Percentiles rank a stretch among this genome's conserved stretches.
Conservation (phyloP, 805 yeast genomes). For the Isabelozyma gotoi region DNA sequence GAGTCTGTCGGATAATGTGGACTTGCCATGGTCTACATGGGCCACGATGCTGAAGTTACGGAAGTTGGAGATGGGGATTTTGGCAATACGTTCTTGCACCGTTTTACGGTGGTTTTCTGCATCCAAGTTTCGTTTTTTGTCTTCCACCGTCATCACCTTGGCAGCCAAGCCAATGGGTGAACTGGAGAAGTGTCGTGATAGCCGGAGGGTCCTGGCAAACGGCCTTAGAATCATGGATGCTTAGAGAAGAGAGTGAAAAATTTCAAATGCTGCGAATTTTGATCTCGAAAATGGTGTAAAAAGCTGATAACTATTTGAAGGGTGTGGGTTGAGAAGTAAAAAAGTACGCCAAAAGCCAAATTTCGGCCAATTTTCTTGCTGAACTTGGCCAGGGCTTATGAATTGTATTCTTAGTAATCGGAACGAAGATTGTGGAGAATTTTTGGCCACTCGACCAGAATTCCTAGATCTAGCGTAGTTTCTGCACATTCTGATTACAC, state of each 20-base stretch:
- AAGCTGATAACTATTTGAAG: too few relatives aligned
- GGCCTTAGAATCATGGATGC: neutral
- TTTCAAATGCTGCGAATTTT: neutral
- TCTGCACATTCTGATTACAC: too few relatives aligned
- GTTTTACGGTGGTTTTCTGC: slow-evolving; percentile 30
- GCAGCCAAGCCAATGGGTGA: neutral
- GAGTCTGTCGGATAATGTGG: slow-evolving; percentile 85
- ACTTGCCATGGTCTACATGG: slow-evolving; percentile 89
- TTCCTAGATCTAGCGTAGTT: too few relatives aligned
- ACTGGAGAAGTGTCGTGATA: neutral
- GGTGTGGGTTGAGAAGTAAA: too few relatives aligned
- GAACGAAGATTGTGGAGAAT: too few relatives aligned
- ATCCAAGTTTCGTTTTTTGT: slow-evolving; percentile 26
- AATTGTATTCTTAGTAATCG: too few relatives aligned
- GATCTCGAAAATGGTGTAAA: too few relatives aligned
- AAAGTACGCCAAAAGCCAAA: too few relatives aligned
- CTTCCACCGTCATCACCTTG: slow-evolving; percentile 12
- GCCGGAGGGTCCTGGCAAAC: neutral
- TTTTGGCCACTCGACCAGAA: too few relatives aligned
- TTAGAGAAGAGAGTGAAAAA: neutral
- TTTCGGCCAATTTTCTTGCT: too few relatives aligned
- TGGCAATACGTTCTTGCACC: slow-evolving; percentile 59
- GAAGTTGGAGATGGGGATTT: slow-evolving; percentile 79
- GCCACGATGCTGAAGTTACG: slow-evolving; percentile 94
- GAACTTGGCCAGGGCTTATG: too few relatives aligned